phyloP scores from a whole-genome alignment of 2,329 filamentous ascomycete species.

The Paramyrothecium sp. region DNA sequence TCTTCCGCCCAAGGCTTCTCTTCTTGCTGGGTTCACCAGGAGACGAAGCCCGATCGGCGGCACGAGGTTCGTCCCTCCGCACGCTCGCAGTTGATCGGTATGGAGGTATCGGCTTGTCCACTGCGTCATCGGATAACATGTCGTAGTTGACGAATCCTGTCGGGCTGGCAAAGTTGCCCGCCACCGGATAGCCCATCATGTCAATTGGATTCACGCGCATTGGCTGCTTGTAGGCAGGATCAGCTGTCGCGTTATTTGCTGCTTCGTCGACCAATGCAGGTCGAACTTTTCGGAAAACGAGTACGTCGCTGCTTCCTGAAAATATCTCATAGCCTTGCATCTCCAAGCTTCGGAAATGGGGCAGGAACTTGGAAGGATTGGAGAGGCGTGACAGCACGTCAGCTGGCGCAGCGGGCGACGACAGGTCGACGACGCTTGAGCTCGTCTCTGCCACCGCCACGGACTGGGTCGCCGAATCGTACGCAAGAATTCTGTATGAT shows the following conservation, averaged over 20 bases:
- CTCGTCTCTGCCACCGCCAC: constrained; percentile 61
- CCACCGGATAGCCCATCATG: constrained; percentile 45
- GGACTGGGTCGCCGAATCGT: constrained; percentile 56
- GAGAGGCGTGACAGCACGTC: constrained; percentile 60
- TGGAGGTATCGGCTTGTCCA: constrained; percentile 29
- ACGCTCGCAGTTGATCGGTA: constrained; percentile 40
- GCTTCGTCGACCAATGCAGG: constrained; percentile 12
- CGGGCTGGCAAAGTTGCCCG: constrained; percentile 61
- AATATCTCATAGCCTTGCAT: constrained; percentile 65
- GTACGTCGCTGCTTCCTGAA: constrained; percentile 59
- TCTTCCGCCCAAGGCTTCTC: constrained; percentile 42
- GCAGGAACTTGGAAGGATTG: constrained; percentile 63
- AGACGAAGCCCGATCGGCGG: constrained; percentile 35
- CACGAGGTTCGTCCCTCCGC: constrained; percentile 45
- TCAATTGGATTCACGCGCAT: constrained; percentile 56
- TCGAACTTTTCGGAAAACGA: constrained; percentile 64
- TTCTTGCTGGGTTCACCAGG: constrained; percentile 29
- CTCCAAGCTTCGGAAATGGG: constrained; percentile 58
- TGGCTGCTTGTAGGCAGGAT: neutral
- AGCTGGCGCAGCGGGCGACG: constrained; percentile 53
- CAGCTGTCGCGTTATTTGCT: neutral
- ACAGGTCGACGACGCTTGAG: constrained; percentile 47
- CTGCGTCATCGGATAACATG: constrained; percentile 21
- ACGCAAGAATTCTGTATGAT: constrained; percentile 65
- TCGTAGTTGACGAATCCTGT: constrained; percentile 67